Conservation (phyloP, 225 moss, liverwort and hornwort species). For the Neckera pumila region DNA sequence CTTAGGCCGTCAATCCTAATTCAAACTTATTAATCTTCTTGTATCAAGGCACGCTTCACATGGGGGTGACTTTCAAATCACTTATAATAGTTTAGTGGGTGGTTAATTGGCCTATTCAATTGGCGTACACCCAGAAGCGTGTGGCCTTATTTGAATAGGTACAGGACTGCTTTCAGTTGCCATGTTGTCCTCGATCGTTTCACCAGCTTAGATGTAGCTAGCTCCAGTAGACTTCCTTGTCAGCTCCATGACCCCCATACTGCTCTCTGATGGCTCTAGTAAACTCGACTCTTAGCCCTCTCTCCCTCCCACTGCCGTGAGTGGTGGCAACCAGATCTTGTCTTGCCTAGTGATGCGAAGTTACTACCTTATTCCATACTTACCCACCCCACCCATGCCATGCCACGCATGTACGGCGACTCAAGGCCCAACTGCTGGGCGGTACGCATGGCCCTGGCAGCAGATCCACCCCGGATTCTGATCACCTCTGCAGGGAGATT, state of each 20-base stretch:
- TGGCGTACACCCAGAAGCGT: conserved; percentile 3
- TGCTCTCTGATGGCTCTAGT: background rate
- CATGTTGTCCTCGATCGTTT: conserved; percentile 11
- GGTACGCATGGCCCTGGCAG: conserved; percentile 18
- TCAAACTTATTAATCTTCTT: background rate
- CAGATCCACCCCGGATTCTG: conserved; percentile 24
- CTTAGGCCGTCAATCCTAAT: background rate
- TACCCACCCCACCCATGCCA: background rate
- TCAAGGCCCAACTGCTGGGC: conserved; percentile 8
- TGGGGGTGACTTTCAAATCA: conserved; percentile 2
- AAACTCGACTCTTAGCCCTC: background rate
- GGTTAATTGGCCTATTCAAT: background rate
- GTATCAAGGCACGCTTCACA: conserved; percentile 15
- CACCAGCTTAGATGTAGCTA: conserved; percentile 13
- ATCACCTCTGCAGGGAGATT: conserved; percentile 8
- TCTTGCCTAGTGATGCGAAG: background rate
- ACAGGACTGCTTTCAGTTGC: background rate
- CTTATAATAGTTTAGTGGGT: background rate
- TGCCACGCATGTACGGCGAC: conserved; percentile 2
- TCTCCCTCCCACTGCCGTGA: background rate
- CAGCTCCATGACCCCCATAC: conserved; percentile 22
- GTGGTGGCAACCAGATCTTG: background rate
- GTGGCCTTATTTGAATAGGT: background rate
- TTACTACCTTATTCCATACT: background rate
- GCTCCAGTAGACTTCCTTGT: conserved; percentile 1